These are phyloP conservation scores for Saturnispora mendoncae DNA, from an alignment of 805 yeast genomes.

Conservation along the genomic window DNA sequence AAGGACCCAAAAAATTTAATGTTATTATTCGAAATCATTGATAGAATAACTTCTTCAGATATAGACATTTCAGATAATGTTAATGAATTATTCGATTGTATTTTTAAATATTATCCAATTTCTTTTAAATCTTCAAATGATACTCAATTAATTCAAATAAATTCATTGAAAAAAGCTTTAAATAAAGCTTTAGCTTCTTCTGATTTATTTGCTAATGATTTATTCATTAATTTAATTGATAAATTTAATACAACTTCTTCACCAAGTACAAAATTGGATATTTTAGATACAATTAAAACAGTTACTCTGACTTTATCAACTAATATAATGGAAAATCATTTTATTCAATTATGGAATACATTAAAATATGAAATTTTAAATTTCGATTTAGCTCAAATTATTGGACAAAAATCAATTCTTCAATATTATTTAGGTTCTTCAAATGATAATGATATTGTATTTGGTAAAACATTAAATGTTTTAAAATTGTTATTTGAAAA, in stretches of 20 bases:
- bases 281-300: conserved; percentile 48
- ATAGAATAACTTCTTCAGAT: conserved; percentile 31
- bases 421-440: conserved; percentile 26
- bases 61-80: conserved; percentile 35
- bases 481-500: conserved; percentile 37
- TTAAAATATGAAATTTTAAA: conserved; percentile 84
- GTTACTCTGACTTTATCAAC: conserved; percentile 48
- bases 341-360: conserved; percentile 80
- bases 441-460: conserved; percentile 27
- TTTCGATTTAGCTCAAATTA: conserved; percentile 39
- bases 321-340: conserved; percentile 44
- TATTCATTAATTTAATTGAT: conserved; percentile 69
- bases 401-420: conserved; percentile 21
- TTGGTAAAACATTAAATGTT: conserved; percentile 36
- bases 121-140: conserved; percentile 93
- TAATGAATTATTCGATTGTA: conserved; percentile 74
- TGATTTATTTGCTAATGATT: conserved; percentile 56
- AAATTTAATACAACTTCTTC: conserved; percentile 66
- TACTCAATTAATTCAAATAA: conserved; percentile 72
- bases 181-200: conserved; percentile 56
- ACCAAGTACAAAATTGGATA: conserved; percentile 65
- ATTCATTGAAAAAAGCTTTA: conserved; percentile 55
- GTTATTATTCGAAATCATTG: conserved; percentile 53
- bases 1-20: conserved; percentile 89
- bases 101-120: conserved; percentile 94